phyloP scores from a whole-genome alignment of 805 yeast species.

The Zygoascus flipseniorum region DNA sequence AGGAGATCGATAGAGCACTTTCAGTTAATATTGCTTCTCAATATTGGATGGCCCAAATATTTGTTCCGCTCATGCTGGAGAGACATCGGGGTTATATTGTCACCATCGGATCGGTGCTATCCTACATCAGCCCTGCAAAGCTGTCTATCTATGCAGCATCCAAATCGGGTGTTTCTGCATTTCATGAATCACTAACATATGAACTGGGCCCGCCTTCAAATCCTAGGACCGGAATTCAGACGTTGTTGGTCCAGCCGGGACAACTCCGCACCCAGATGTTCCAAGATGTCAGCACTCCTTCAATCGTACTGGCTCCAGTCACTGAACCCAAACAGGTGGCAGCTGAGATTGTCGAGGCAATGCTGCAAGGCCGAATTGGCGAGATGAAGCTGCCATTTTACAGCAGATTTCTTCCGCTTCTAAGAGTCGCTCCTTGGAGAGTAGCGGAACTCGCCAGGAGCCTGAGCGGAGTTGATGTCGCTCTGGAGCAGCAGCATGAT shows the following conservation, averaged over 20 bases:
- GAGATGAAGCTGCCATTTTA: slow-evolving; percentile 70
- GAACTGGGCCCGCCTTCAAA: slow-evolving; percentile 50
- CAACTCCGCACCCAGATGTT: slow-evolving; percentile 75
- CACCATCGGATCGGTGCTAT: slow-evolving; percentile 77
- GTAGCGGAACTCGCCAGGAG: slow-evolving; percentile 45
- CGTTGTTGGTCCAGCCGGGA: slow-evolving; percentile 79
- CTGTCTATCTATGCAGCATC: slow-evolving; percentile 80
- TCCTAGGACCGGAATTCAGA: slow-evolving; percentile 33
- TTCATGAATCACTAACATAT: slow-evolving; percentile 72
- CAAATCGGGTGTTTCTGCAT: slow-evolving; percentile 75
- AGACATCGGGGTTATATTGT: slow-evolving; percentile 64
- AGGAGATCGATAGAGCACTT: slow-evolving; percentile 54
- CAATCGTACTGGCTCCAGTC: slow-evolving; percentile 71
- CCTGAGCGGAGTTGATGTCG: slow-evolving; percentile 59
- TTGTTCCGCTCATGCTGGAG: slow-evolving; percentile 64
- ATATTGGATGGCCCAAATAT: slow-evolving; percentile 58
- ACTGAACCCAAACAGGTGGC: slow-evolving; percentile 66
- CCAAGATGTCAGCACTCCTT: slow-evolving; percentile 64
- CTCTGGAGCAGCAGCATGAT: slow-evolving; percentile 1
- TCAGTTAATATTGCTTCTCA: slow-evolving; percentile 63
- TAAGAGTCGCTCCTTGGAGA: slow-evolving; percentile 69
- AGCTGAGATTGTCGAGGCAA: slow-evolving; percentile 41
- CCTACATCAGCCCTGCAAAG: slow-evolving; percentile 76
- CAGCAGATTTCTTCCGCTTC: slow-evolving; percentile 61
- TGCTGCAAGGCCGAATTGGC: slow-evolving; percentile 55